phyloP scores from a whole-genome alignment of 2,329 filamentous ascomycete genomes.

The Cladosporium halotolerans region DNA sequence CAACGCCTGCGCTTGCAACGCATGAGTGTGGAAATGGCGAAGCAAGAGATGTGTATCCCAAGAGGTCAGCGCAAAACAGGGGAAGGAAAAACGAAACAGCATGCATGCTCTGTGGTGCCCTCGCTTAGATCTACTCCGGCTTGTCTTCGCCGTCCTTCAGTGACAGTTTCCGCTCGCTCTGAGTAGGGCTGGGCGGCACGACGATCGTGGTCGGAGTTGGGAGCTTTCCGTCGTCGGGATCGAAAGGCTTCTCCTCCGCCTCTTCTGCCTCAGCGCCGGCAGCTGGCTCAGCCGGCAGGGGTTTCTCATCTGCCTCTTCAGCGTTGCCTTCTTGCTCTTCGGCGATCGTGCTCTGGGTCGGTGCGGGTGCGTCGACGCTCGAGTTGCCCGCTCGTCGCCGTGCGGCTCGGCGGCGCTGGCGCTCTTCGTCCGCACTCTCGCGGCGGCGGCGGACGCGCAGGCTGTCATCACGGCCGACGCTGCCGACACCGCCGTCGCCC shows the following conservation, averaged over 20 bases:
- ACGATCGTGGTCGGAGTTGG: slow-evolving; percentile 23
- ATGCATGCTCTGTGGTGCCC: no score
- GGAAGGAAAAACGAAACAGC: no score
- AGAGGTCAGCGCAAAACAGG: no score
- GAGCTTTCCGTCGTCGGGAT: slow-evolving; percentile 7
- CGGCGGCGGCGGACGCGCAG: slow-evolving; percentile 53
- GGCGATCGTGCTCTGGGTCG: slow-evolving; percentile 30
- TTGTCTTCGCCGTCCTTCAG: neutral
- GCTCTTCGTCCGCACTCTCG: slow-evolving; percentile 74
- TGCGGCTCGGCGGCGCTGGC: slow-evolving; percentile 59
- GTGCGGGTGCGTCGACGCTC: slow-evolving; percentile 27
- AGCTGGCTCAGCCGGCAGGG: slow-evolving; percentile 22
- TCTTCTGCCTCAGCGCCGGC: slow-evolving; percentile 10
- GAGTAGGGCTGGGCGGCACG: slow-evolving; percentile 27
- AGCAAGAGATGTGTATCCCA: no score
- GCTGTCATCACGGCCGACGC: slow-evolving; percentile 22
- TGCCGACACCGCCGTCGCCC: slow-evolving; percentile 41
- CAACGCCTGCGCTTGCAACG: no score
- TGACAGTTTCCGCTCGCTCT: slow-evolving; percentile 5
- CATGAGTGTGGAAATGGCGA: no score
- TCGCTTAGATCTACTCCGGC: neutral
- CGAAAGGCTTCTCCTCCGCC: slow-evolving; percentile 15
- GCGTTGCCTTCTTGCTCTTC: slow-evolving; percentile 20
- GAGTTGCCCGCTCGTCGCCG: slow-evolving; percentile 24
- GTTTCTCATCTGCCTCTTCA: slow-evolving; percentile 6